These are phyloP conservation scores for Scutellaria galericulata DNA, from an alignment of 257 asterid genomes.

Conservation along the genomic window DNA sequence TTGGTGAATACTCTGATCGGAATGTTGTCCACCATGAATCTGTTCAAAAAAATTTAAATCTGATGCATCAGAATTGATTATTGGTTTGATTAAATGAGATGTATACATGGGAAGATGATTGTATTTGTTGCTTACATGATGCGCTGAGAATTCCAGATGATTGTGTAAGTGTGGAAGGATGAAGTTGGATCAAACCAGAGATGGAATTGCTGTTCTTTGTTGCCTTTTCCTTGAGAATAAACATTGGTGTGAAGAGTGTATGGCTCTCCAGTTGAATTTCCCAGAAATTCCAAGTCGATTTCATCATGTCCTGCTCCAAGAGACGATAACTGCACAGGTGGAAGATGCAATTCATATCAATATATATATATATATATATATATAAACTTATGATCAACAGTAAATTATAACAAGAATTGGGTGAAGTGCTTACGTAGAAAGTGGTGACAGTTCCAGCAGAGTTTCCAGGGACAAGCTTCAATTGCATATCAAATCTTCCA, in stretches of 20 bases:
- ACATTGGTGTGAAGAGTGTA: conserved; percentile 38
- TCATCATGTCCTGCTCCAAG: conserved; percentile 33
- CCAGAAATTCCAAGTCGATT: conserved; percentile 35
- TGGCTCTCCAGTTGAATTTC: conserved; percentile 27
- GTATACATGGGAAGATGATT: no score
- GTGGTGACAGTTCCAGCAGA: conserved; percentile 35
- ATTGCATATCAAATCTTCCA: conserved; percentile 32
- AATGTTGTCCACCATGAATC: conserved; percentile 35
- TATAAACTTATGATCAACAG: no score
- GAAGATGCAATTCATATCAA: no score
- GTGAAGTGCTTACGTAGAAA: conserved; percentile 15
- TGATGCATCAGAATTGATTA: no score
- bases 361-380: no score
- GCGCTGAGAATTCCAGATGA: conserved; percentile 34
- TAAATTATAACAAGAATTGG: not conserved
- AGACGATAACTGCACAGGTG: conserved; percentile 25
- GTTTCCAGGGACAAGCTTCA: conserved; percentile 26
- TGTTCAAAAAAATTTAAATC: not conserved
- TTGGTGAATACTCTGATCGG: conserved; percentile 31
- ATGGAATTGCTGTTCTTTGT: conserved; percentile 33
- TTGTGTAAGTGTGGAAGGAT: conserved; percentile 32
- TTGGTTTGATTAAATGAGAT: no score
- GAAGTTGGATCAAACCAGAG: conserved; percentile 35
- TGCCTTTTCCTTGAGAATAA: conserved; percentile 28
- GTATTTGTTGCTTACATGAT: conserved; percentile 16